Evolutionary conservation across 441 rosid species (phyloP).

Genomic region (Omphalea diandra): DNA sequence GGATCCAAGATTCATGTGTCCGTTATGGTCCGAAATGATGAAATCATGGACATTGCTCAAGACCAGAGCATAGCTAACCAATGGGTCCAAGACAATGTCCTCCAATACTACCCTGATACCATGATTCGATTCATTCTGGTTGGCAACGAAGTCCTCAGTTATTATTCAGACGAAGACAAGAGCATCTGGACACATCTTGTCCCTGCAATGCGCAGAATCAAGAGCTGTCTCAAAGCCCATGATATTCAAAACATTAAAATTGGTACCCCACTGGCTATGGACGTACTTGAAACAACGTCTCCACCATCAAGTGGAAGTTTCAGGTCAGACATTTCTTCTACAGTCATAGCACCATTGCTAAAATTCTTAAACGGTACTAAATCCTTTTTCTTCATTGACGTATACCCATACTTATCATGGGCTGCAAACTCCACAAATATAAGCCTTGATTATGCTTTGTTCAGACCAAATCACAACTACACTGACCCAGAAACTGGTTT

Average conservation of each 20-base stretch:
- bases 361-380: constrained; percentile 64
- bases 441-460: constrained; percentile 54
- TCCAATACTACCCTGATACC: constrained; percentile 55
- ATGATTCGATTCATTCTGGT: constrained; percentile 60
- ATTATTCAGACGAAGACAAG: constrained; percentile 32
- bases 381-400: constrained; percentile 74
- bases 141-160: constrained; percentile 70
- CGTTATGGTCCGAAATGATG: constrained; percentile 59
- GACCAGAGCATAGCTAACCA: constrained; percentile 47
- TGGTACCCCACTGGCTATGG: constrained; percentile 80
- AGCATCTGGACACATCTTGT: constrained; percentile 45
- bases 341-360: constrained; percentile 53
- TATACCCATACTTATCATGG: constrained; percentile 74
- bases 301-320: constrained; percentile 75
- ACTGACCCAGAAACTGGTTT: constrained; percentile 56
- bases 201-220: constrained; percentile 67
- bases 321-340: constrained; percentile 46
- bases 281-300: constrained; percentile 46
- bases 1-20: constrained; percentile 57
- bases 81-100: constrained; percentile 65
- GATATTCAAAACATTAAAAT: constrained; percentile 61
- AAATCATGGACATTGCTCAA: constrained; percentile 45
- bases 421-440: constrained; percentile 39
- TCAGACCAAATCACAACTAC: constrained; percentile 40
- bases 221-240: constrained; percentile 37